Evolutionary conservation across 768 basidiomycete genomes (phyloP), one percentile per base, ranked within the genome.

Genomic region (Amanita inopinata): DNA sequence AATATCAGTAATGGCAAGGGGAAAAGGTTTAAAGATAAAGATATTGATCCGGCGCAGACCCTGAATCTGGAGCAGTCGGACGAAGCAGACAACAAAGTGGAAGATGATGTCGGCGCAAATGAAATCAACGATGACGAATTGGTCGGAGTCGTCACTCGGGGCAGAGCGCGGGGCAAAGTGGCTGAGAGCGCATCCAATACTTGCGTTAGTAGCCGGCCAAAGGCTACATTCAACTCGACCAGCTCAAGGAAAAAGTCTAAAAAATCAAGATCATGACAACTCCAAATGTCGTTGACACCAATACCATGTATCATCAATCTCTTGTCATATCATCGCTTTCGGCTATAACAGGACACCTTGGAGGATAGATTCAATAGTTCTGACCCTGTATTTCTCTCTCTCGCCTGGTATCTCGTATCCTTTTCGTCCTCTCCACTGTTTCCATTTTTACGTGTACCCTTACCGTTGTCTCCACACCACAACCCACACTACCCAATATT

Each of bases 141-240:
- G 11, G 46, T 42, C 25, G 49, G 61, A 4, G 64, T 65, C 58
- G 53, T 63, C 17, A 68, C 66, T 46, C 65, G 66, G 22, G 61
- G 65, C 23, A 57, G 65, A 39, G 60, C 56, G 25, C 43, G 43
- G n/a, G 35, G 43, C 35, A 44, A 44, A 10, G 18, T 23, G 1
- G 34, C 9, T 1, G 43, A 44, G 37, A 37, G 30, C 6, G 5
- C 35, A 0, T 24, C 19, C 10, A 34, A 20, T 15, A 15, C 27
- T 9, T 10, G 24, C 4, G 6, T 14, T 8, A 27, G 11, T 30
- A 30, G 28, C 19, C 34, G 43, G 22, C 3, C 34, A 17, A 43
- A 42, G 40, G 18, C 31, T 22, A 2, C 10, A 20, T 7, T 3
- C 7, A 31, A 33, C 9, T 9, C 24, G 5, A 14, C 42, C 10